These are phyloP conservation scores for Olyra latifolia DNA, from an alignment of 176 grass and related monocot genomes.

Conservation along the genomic window DNA sequence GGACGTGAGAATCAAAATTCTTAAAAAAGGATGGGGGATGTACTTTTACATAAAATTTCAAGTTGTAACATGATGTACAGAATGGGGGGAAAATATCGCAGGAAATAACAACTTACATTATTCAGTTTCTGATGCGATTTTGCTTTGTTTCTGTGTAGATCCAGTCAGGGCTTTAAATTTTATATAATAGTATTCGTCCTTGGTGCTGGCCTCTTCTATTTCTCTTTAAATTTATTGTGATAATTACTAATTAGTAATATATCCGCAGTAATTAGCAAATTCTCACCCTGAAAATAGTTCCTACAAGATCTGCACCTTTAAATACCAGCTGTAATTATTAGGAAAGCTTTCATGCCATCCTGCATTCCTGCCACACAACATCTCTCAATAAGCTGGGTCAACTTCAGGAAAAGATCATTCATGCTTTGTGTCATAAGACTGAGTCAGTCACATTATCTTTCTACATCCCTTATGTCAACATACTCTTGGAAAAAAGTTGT, in stretches of 20 bases:
- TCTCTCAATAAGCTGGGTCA: not conserved
- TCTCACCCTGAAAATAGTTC: conserved; percentile 10
- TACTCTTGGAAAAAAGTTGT: not conserved
- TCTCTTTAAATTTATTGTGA: not conserved
- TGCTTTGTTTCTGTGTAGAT: conserved; percentile 2
- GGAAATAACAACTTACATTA: not conserved
- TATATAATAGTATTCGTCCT: not conserved
- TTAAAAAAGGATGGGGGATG: not conserved
- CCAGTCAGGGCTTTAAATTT: conserved; percentile 8
- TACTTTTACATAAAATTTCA: conserved; percentile 12
- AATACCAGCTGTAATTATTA: not conserved
- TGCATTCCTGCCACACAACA: not conserved
- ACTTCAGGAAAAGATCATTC: not conserved
- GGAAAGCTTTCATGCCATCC: not conserved
- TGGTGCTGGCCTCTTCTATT: not conserved
- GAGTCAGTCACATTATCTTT: not conserved
- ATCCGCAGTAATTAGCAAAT: not conserved
- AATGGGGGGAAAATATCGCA: conserved; percentile 1
- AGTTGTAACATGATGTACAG: not conserved
- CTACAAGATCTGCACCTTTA: not conserved
- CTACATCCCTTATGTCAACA: conserved; percentile 4
- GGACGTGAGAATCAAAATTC: not conserved
- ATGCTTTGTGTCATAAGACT: not conserved
- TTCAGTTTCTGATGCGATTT: not conserved
- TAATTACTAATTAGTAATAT: not conserved